Evolutionary conservation across 1,284 basidiomycete genomes (phyloP), one percentile per base, ranked within the genome.

Genomic region (Singerocomus inundabilis): DNA sequence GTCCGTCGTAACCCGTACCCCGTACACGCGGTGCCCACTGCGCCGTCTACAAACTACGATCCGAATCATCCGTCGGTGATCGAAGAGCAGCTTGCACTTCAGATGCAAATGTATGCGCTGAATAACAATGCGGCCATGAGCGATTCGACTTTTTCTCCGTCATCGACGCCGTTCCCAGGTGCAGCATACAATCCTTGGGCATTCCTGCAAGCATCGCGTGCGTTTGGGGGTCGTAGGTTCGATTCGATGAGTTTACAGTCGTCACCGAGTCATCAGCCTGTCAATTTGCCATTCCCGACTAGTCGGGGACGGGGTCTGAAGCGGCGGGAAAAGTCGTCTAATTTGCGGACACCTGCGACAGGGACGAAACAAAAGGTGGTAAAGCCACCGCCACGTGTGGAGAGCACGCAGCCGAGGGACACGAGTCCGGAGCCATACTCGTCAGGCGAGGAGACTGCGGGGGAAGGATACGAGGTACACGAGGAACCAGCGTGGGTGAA

Each of bases 331-430:
- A 66, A 62, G 25, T 69, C 70, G n/a, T 35, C 48, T 11, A 72
- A 70, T 43, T 38, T 72, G 21, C 77, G 56, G 57, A 62, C 57
- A 53, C 63, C 66, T 46, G 61, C 49, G 32, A 57, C 35, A 57
- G 55, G 40, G 5, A 59, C 37, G 5, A 60, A 60, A 28, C 63
- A 66, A 36, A 65, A 78, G 44, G 61, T 11, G 39, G 54, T 71
- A 15, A 80, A 80, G 61, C 80, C 80, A 2, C 87, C 86, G 1
- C 84, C 84, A 13, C 74, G 88, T 9, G 87, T 89, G 9, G 84
- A 88, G 56, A 89, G 86, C 57, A 90, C 88, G 1, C 85, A 89
- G 59, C 86, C 88, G 8, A 71, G 85, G 43, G 87, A 89, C 56
- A 89, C 86, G 15, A 88, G 82, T 57, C 87, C 85, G 0, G 88